Conservation (phyloP, 2,329 filamentous ascomycete genomes). For the Talaromyces islandicus region DNA sequence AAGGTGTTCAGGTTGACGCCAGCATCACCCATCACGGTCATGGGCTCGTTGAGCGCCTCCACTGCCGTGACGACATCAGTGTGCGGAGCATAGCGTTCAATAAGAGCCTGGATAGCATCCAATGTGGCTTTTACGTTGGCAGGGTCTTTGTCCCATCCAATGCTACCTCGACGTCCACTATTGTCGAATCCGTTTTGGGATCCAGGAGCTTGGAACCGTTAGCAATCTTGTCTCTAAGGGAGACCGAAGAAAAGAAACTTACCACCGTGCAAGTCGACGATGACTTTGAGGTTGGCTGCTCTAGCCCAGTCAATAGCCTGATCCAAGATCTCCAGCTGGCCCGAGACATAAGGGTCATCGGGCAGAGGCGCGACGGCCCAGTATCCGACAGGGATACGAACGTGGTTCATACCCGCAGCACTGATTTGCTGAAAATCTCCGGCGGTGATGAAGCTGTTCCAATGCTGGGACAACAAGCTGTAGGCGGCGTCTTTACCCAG, state of each 20-base stretch:
- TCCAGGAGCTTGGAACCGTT: constrained; percentile 42
- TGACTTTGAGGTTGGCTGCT: constrained; percentile 54
- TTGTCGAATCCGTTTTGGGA: constrained; percentile 66
- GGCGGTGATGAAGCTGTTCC: constrained; percentile 53
- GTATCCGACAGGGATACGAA: constrained; percentile 61
- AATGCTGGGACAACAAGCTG: constrained; percentile 48
- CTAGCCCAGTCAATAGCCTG: constrained; percentile 55
- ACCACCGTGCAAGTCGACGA: constrained; percentile 64
- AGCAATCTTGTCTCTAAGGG: neutral
- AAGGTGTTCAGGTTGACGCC: constrained; percentile 37
- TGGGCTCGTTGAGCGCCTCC: constrained; percentile 40
- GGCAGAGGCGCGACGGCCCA: constrained; percentile 53
- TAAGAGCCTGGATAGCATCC: constrained; percentile 52
- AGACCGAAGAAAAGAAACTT: constrained; percentile 20
- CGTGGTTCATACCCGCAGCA: constrained; percentile 54
- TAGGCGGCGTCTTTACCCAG: constrained; percentile 46
- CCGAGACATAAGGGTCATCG: constrained; percentile 57
- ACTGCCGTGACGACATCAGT: constrained; percentile 54
- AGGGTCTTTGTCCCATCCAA: constrained; percentile 32
- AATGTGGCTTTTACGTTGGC: constrained; percentile 37
- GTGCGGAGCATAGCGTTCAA: constrained; percentile 52
- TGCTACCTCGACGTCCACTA: constrained; percentile 45
- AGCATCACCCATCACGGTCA: constrained; percentile 24
- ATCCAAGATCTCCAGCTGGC: constrained; percentile 54
- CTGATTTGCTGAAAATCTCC: constrained; percentile 53